Evolutionary conservation across 768 basidiomycete genomes (phyloP).

Genomic region (Polyporus arcularius): DNA sequence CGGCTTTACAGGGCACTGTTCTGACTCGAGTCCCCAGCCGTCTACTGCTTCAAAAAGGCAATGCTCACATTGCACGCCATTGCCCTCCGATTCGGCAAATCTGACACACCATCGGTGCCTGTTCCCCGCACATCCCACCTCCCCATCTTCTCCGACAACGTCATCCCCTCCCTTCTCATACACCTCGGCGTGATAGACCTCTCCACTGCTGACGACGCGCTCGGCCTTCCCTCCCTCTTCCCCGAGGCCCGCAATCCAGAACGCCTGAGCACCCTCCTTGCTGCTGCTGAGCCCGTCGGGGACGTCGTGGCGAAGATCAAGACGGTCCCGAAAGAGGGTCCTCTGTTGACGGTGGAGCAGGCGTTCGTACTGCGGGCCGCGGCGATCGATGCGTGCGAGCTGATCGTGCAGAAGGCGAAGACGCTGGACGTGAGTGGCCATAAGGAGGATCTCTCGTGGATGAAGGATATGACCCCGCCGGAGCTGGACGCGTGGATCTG

Average conservation of each 20-base stretch:
- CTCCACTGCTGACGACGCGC: slow-evolving; percentile 41
- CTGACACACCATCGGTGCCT: slow-evolving; percentile 56
- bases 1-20: not conserved
- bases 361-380: slow-evolving; percentile 77
- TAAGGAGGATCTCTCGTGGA: slow-evolving; percentile 43
- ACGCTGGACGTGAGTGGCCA: slow-evolving; percentile 31
- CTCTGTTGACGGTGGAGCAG: slow-evolving; percentile 57
- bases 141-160: slow-evolving; percentile 80
- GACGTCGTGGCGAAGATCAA: slow-evolving; percentile 20
- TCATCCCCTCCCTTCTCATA: slow-evolving; percentile 79
- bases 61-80: slow-evolving; percentile 79
- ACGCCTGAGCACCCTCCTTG: slow-evolving; percentile 44
- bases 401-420: slow-evolving; percentile 58
- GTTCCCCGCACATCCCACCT: slow-evolving; percentile 46
- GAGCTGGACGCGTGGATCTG: slow-evolving; percentile 81
- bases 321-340: slow-evolving; percentile 44
- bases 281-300: slow-evolving; percentile 18
- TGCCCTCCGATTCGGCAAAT: slow-evolving; percentile 61
- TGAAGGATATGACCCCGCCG: slow-evolving; percentile 57
- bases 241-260: slow-evolving; percentile 43
- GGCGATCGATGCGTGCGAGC: slow-evolving; percentile 76
- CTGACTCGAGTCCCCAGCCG: slow-evolving; percentile 42
- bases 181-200: slow-evolving; percentile 77
- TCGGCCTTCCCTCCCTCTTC: slow-evolving; percentile 49
- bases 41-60: slow-evolving; percentile 91